These are phyloP conservation scores for Euphrasia arctica DNA, from an alignment of 305 asterid species.

Conservation along the genomic window DNA sequence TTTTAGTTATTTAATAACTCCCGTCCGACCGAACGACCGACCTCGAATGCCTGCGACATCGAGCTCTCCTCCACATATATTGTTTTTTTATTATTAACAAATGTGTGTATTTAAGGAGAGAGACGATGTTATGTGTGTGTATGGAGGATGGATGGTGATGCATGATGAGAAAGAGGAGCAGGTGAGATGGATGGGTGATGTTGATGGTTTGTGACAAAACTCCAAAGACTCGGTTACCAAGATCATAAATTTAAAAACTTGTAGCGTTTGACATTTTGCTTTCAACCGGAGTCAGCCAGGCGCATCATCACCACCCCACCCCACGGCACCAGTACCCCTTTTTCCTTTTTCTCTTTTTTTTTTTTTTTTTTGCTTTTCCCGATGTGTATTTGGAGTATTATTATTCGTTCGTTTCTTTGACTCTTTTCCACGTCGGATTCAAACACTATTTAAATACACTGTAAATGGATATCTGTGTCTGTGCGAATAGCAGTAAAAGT, in stretches of 20 bases:
- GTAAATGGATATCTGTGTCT: neutral
- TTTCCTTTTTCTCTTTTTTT: constrained; percentile 25
- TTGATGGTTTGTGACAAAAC: constrained; percentile 23
- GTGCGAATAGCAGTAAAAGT: constrained; percentile 34
- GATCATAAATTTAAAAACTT: constrained; percentile 27
- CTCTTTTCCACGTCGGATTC: constrained; percentile 21
- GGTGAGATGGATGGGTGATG: constrained; percentile 29
- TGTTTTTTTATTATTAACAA: too few relatives aligned
- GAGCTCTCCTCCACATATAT: too few relatives aligned
- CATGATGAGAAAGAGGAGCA: constrained; percentile 15
- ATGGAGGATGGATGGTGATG: neutral
- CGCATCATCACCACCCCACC: constrained; percentile 47
- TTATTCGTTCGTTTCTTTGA: constrained; percentile 25
- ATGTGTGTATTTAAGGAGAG: too few relatives aligned
- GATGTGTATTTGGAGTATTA: too few relatives aligned
- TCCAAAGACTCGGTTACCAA: constrained; percentile 41
- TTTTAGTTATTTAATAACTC: too few relatives aligned
- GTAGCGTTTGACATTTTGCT: constrained; percentile 94
- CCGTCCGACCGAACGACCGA: too few relatives aligned
- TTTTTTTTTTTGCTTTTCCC: constrained; percentile 4
- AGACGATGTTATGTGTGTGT: too few relatives aligned
- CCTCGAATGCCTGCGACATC: too few relatives aligned
- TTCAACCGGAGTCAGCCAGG: constrained; percentile 34
- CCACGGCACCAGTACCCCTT: neutral
- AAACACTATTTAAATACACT: neutral